phyloP scores from a whole-genome alignment of 805 yeast species.

The Wickerhamomyces ciferrii region DNA sequence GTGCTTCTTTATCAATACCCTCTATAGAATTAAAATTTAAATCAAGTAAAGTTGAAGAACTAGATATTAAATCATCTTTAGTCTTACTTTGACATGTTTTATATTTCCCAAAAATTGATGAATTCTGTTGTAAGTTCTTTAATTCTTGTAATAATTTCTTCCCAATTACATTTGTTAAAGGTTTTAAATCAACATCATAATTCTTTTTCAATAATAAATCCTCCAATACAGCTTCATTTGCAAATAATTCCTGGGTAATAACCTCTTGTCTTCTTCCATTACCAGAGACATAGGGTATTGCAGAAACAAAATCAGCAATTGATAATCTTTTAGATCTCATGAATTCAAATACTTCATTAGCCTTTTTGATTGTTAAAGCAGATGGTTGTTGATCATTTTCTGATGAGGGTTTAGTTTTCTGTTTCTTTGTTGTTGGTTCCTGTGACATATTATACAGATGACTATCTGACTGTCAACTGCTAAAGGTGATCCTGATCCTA shows the following conservation, averaged over 20 bases:
- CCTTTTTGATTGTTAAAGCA: slow-evolving; percentile 1
- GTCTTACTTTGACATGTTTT: background rate
- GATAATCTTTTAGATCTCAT: slow-evolving; percentile 1
- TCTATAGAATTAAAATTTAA: background rate
- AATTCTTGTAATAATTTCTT: background rate
- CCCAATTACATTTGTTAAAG: background rate
- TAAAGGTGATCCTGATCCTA: too few relatives aligned
- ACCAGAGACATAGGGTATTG: background rate
- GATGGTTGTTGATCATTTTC: background rate
- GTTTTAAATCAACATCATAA: background rate
- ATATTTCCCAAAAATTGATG: background rate
- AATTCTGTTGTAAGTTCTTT: background rate
- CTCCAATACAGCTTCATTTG: background rate
- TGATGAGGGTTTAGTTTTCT: background rate
- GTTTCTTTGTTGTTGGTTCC: background rate
- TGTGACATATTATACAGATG: background rate
- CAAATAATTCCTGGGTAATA: background rate
- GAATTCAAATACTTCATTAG: slow-evolving; percentile 1
- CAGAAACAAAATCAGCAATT: background rate
- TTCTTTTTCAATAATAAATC: background rate
- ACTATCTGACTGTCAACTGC: too few relatives aligned
- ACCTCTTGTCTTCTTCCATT: slow-evolving; percentile 1
- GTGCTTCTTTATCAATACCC: background rate
- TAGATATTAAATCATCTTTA: background rate
- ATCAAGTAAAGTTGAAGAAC: background rate